Conservation (phyloP, 2,329 filamentous ascomycete species). For the Arthrinium phaeospermum region DNA sequence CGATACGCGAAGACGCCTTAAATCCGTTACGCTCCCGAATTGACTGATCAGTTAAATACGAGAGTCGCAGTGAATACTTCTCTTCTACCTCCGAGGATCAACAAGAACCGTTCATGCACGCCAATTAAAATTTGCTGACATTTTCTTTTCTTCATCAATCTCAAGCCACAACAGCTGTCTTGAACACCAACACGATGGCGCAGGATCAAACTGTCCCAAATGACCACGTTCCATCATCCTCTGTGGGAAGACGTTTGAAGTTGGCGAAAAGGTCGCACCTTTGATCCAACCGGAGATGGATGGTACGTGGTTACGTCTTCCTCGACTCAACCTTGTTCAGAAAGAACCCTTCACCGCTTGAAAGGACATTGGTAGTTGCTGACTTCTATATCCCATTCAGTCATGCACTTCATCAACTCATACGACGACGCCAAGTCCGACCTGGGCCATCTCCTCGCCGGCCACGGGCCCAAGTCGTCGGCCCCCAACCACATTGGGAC, state of each 20-base stretch:
- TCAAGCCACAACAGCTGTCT: neutral
- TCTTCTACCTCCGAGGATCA: too few species aligned
- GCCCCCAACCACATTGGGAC: slow-evolving; percentile 33
- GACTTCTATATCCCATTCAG: neutral
- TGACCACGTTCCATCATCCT: neutral
- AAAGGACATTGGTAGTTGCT: too few species aligned
- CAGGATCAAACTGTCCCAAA: neutral
- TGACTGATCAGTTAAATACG: too few species aligned
- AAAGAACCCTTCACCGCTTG: too few species aligned
- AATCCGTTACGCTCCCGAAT: too few species aligned
- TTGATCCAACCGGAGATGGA: neutral
- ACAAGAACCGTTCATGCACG: too few species aligned
- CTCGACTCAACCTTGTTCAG: too few species aligned
- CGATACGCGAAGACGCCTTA: too few species aligned
- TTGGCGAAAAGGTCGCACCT: neutral
- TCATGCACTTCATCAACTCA: slow-evolving; percentile 23
- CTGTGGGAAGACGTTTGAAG: neutral
- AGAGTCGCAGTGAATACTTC: too few species aligned
- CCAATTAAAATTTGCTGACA: too few species aligned
- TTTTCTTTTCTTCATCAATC: too few species aligned
- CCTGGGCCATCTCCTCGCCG: slow-evolving; percentile 25
- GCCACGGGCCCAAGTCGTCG: slow-evolving; percentile 30
- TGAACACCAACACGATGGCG: neutral
- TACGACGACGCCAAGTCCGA: slow-evolving; percentile 20
- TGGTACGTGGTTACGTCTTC: neutral